Conservation (phyloP, 202 grass and related monocot species). For the Alloteropsis angusta region DNA sequence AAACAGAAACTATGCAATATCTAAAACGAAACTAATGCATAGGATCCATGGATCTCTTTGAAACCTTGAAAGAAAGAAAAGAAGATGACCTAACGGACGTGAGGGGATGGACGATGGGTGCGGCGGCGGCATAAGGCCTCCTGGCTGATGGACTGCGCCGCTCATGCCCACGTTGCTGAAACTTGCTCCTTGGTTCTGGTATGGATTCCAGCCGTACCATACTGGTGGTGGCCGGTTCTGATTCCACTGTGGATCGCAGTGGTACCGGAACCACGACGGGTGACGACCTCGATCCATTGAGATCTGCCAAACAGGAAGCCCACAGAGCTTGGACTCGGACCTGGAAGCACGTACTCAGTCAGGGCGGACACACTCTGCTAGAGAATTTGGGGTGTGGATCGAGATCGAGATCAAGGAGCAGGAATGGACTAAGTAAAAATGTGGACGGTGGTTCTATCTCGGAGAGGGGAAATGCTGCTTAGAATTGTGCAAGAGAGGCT, state of each 20-base stretch:
- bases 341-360: not conserved
- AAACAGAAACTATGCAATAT: not conserved
- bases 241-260: not conserved
- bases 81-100: not conserved
- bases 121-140: not conserved
- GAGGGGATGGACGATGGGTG: not conserved
- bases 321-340: not conserved
- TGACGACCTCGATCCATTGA: not conserved
- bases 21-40: not conserved
- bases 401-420: not conserved
- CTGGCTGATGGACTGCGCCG: not conserved
- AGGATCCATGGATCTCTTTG: not conserved
- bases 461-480: not conserved
- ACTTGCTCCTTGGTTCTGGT: not conserved
- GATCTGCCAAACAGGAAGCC: not conserved
- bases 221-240: not conserved
- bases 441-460: not conserved
- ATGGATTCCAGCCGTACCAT: not conserved
- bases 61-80: not conserved
- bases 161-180: not conserved
- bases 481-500: not conserved
- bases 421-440: not conserved
- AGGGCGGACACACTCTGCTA: not conserved
- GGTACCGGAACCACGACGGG: not conserved
- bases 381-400: not conserved